phyloP scores from a whole-genome alignment of 179 eudicot genomes.

The Spinacia oleracea region DNA sequence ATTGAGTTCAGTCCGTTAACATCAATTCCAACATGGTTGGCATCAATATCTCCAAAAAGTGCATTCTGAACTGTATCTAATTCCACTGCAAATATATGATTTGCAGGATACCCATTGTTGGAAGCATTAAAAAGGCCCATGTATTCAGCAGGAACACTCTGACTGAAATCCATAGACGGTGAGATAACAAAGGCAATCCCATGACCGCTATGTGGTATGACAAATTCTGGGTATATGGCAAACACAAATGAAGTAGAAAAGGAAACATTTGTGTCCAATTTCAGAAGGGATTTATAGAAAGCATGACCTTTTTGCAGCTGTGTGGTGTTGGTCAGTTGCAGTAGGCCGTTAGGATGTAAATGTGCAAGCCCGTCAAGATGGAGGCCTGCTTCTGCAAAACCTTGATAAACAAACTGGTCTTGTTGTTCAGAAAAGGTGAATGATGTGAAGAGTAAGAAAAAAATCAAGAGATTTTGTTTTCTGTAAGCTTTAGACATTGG shows the following conservation, averaged over 20 bases:
- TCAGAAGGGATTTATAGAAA: conserved; percentile 9
- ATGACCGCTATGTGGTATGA: conserved; percentile 22
- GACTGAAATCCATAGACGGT: conserved; percentile 23
- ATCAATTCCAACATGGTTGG: conserved; percentile 45
- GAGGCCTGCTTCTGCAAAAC: conserved; percentile 13
- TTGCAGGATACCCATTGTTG: conserved; percentile 24
- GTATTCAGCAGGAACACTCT: conserved; percentile 18
- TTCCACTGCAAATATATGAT: conserved; percentile 40
- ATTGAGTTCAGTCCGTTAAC: conserved; percentile 33
- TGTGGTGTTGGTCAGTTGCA: conserved; percentile 28
- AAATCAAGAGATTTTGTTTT: neutral
- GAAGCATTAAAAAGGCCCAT: conserved; percentile 38
- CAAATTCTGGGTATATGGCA: conserved; percentile 22
- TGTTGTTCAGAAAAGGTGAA: neutral
- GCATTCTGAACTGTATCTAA: conserved; percentile 31
- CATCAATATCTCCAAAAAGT: conserved; percentile 22
- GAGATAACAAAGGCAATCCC: conserved; percentile 28
- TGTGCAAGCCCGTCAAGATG: conserved; percentile 23
- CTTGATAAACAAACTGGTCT: conserved; percentile 11
- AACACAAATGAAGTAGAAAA: conserved; percentile 30
- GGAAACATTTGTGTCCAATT: conserved; percentile 15
- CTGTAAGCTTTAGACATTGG: neutral
- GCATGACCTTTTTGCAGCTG: conserved; percentile 28
- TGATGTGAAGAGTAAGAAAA: neutral
- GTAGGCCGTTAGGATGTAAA: conserved; percentile 21